Base-by-base conservation (phyloP, 495 filamentous ascomycete genomes). In the Aspergillus sclerotiicarbonarius region DNA sequence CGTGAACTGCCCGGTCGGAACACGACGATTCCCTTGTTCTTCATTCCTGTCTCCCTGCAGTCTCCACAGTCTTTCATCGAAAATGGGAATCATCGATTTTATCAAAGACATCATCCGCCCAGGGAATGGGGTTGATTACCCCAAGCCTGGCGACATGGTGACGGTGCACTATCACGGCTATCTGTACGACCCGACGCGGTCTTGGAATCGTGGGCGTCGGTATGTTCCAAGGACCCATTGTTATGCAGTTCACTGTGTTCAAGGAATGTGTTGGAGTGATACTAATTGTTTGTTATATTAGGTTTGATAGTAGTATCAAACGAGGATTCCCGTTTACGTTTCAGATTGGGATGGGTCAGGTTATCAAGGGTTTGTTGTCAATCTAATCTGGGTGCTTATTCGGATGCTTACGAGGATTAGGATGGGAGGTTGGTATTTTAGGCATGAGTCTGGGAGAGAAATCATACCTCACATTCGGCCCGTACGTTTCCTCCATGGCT, bases 131-230 rank as follows among this genome's bases (percentile, higher is more conserved):
- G 76, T 77, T 8, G 62, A 77, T 21, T 74, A 74, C 58, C 87
- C 88, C 16, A 62, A 69, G 54, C 63, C 63, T 7, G 86, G 88
- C 35, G 83, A 91, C 64, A 79, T 62, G 16, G 87, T 92, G 58
- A 84, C 79, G 51, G 90, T 92, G 54, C 84, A 86, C 64, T 92
- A 90, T 70, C 90, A 87, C 19, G 89, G 89, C 54, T 90, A 81
- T 70, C 76, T 91, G 30, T 87, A 88, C 72, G 86, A 90, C 62
- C 67, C 74, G 45, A 68, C 66, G 33, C 72, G 80, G 66, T 58
- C 65, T 1, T 62, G 65, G 56, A 70, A 74, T 13, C 46, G 73
- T 56, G 79, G 78, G 29, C 71, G 70, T 55, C 71, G 78, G 78
- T 82, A 68, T 48, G 73, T 67, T 8, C 3, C 21, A 12, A 13